Base-by-base conservation (phyloP, 169 alveolate genomes). In the Eimeria maxima region DNA sequence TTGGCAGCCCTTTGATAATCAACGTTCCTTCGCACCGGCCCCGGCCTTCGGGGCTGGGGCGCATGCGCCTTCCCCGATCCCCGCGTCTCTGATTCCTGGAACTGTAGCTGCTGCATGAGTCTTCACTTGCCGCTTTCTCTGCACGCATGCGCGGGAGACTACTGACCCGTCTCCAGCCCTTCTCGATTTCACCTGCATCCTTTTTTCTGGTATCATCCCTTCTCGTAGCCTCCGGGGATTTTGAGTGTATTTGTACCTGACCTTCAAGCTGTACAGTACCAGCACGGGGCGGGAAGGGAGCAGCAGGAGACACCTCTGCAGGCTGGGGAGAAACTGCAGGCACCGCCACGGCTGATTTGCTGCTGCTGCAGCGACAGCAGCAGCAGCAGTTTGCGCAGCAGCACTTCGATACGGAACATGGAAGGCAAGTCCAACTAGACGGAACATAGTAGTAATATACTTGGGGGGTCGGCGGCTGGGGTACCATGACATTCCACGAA, bases 111-210 rank as follows among this genome's bases (percentile, higher is more conserved):
- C 45, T 57, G n/a, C 29, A 42, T 8, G 93, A 86, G 69, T 86
- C 69, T 14, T 63, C 93, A n/a, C 93, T 50, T 5, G 93, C 24
- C 27, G 50, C 60, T 38, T 57, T 44, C 57, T 86, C 93, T 29
- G 80, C 76, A 4, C 93, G 76, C 93, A 60, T 57, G 60, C 80
- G 76, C 65, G 76, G 93, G 6, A 63, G 55, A 42, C 93, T 86
- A 81, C 93, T 86, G 81, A 60, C 93, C 81, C 93, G 29, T n/a
- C 93, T 33, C 93, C 93, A 86, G 44, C 74, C 65, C 47, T 10
- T 7, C 14, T 24, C 65, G 1, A 81, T n/a, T 27, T 20, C 93
- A 14, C 71, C 93, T 24, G 4, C 80, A 3, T 60, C 80, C 60
- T 50, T 42, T 44, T 42, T 86, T 45, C 93, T 50, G 93, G 81